Base-by-base conservation (phyloP, 306 rosid genomes). In the Erythrophleum fordii region DNA sequence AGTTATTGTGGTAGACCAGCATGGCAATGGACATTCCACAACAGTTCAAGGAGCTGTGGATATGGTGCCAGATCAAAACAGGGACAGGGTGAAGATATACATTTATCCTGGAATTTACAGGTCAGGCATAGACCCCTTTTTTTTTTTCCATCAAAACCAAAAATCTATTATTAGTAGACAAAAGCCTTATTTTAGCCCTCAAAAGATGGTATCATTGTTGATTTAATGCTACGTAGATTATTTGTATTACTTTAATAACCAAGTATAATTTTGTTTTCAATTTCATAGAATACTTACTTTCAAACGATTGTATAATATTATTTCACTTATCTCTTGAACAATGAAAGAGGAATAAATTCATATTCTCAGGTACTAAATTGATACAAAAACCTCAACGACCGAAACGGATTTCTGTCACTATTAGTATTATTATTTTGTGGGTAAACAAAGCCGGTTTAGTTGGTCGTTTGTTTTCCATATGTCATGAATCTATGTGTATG, bases 41-140 rank as follows among this genome's bases (percentile, higher is more conserved):
- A 95, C 99, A 52, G 91, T 95, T 85, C 98, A 93, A 86, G 98
- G 92, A 34, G 99, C 98, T 0, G 91, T 93, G 52, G 91, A 95
- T 73, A 72, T 93, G 93, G 90, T 93, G 82, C 96, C 98, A 22
- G 44, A 82, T 20, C 68, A 82, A 23, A 93, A 91, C 68, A 77
- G 56, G 14, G 59, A 85, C 1, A 89, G 99, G 67, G 88, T 90
- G 37, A 93, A 93, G 77, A 95, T 95, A 39, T 88, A 72, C 83
- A 89, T 95, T 87, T 88, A 37, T 73, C 97, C 99, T 3, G 99
- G 98, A 73, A 81, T 87, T 85, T 95, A 95, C 92, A 93, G 97
- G 99, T 90, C 11, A 25, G 48, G 5, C 70, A 35, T 17, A 4
- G 18, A 17, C 45, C 46, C 14, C 17, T 7, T 9, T 8, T 9